phyloP scores from a whole-genome alignment of 495 filamentous ascomycete genomes.

The Aspergillus nidulans region DNA sequence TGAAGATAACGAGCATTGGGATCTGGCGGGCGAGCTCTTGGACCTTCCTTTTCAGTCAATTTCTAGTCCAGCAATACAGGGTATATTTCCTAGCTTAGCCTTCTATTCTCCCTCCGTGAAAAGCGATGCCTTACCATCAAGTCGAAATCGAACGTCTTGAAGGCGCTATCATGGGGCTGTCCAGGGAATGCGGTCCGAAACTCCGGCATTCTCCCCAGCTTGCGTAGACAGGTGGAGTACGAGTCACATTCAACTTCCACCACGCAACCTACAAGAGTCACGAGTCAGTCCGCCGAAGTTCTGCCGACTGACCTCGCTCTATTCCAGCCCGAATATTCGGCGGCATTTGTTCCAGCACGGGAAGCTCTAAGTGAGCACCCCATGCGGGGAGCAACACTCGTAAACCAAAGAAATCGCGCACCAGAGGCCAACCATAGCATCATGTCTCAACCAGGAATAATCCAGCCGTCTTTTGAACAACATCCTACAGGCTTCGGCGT shows the following conservation, averaged over 20 bases:
- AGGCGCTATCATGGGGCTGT: no score
- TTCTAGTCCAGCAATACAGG: no score
- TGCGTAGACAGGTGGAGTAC: no score
- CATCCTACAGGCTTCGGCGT: constrained; percentile 1
- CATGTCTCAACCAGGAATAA: neutral
- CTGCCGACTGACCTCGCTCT: neutral
- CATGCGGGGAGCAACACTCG: neutral
- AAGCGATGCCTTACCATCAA: no score
- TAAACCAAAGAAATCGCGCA: no score
- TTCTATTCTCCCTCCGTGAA: no score
- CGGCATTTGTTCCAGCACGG: neutral
- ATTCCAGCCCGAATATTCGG: neutral
- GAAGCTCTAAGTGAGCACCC: neutral
- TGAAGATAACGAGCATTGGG: neutral
- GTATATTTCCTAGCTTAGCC: no score
- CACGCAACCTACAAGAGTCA: no score
- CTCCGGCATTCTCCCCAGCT: neutral
- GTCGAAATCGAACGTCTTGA: no score
- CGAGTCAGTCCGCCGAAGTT: neutral
- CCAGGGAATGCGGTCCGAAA: neutral
- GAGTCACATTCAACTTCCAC: no score
- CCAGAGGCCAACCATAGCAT: neutral
- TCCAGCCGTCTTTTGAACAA: neutral
- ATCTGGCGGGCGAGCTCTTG: neutral
- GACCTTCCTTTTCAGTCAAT: neutral